These are phyloP conservation scores for Pharus latifolius DNA, from an alignment of 176 grass and related monocot species.

Conservation along the genomic window DNA sequence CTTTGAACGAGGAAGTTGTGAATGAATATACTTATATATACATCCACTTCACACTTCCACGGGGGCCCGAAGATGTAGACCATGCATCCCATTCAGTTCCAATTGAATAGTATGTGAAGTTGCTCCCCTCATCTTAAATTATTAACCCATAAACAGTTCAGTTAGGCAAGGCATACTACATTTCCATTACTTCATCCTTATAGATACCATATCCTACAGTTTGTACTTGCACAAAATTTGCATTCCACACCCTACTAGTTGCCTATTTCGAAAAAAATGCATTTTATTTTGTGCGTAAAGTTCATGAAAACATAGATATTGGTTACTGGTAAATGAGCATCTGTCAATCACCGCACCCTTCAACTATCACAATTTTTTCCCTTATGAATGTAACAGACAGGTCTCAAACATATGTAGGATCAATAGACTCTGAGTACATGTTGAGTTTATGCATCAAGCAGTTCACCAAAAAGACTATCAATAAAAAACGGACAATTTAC, in stretches of 20 bases:
- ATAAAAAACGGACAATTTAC: too few species aligned
- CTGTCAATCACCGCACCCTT: too few species aligned
- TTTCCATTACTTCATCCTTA: conserved; percentile 16
- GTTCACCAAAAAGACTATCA: too few species aligned
- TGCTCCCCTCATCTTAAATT: conserved; percentile 19
- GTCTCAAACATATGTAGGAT: too few species aligned
- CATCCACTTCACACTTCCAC: conserved; percentile 40
- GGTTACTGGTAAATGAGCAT: too few species aligned
- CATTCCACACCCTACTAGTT: neutral
- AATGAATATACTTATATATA: conserved; percentile 39
- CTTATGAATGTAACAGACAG: too few species aligned
- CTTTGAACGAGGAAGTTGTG: conserved; percentile 27
- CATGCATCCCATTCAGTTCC: conserved; percentile 39
- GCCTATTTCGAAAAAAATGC: neutral
- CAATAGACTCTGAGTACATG: too few species aligned
- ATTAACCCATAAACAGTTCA: conserved; percentile 15
- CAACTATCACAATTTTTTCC: too few species aligned
- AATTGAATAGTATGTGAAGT: conserved; percentile 30
- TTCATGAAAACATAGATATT: neutral
- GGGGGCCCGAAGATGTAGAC: conserved; percentile 38
- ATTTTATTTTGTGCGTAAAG: neutral
- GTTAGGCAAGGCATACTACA: conserved; percentile 43
- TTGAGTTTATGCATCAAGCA: too few species aligned
- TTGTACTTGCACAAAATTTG: conserved; percentile 3
- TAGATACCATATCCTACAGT: neutral